A percentile compares a stretch with the other conserved stretches of the same genome.
Evolutionary conservation across 2,329 filamentous ascomycete genomes (phyloP).

Genomic region (Fusarium setosum): DNA sequence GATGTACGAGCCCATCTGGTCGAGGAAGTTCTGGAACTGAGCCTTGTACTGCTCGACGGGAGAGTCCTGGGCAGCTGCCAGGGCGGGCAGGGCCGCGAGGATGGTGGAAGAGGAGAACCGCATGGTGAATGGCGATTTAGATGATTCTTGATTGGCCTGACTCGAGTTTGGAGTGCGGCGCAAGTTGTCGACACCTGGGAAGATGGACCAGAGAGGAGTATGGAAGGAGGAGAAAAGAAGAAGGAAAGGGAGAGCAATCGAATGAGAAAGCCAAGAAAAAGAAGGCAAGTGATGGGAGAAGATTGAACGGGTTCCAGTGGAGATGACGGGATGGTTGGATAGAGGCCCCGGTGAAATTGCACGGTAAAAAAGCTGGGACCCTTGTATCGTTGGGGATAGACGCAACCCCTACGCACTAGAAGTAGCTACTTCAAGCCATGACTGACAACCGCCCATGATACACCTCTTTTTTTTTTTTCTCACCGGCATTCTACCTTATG

Average conservation of each 20-base stretch:
- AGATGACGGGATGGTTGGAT: slow-evolving; percentile 38
- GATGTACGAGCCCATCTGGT: slow-evolving; percentile 66
- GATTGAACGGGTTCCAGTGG: slow-evolving; percentile 34
- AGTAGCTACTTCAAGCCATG: slow-evolving; percentile 1
- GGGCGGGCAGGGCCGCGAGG: slow-evolving; percentile 66
- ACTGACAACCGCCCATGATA: not conserved
- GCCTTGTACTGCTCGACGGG: slow-evolving; percentile 69
- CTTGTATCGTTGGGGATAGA: slow-evolving; percentile 41
- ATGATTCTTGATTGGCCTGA: slow-evolving; percentile 3
- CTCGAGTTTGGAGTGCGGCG: slow-evolving; percentile 5
- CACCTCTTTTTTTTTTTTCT: not conserved
- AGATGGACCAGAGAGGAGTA: slow-evolving; percentile 10
- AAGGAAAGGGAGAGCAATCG: slow-evolving; percentile 13
- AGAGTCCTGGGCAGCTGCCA: slow-evolving; percentile 64
- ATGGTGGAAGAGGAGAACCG: slow-evolving; percentile 65
- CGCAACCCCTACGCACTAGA: not conserved
- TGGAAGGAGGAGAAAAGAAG: slow-evolving; percentile 9
- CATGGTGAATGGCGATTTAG: slow-evolving; percentile 56
- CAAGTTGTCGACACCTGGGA: slow-evolving; percentile 4
- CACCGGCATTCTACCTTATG: no score
- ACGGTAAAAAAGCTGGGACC: slow-evolving; percentile 38
- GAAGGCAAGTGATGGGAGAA: slow-evolving; percentile 27
- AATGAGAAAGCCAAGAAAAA: slow-evolving; percentile 8
- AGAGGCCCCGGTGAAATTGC: slow-evolving; percentile 38
- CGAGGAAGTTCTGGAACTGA: slow-evolving; percentile 72